A percentile compares a stretch with the other conserved stretches of the same genome.
Conservation (phyloP, 2,329 filamentous ascomycete species). For the Aspergillus persii region DNA sequence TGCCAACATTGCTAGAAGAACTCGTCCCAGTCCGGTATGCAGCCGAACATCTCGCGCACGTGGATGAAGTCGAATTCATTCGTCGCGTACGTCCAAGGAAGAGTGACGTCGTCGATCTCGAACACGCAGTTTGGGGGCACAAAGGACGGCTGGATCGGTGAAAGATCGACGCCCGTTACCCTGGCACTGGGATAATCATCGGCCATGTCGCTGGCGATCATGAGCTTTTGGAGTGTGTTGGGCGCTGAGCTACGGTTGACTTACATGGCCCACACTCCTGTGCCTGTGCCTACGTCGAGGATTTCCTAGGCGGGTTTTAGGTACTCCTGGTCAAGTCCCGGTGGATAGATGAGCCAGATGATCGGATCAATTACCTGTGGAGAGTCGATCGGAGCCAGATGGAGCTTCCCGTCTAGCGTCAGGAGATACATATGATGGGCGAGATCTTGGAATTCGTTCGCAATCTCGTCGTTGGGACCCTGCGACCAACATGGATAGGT, state of each 20-base stretch:
- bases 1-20: constrained; percentile 30
- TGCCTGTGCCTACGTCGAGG: constrained; percentile 23
- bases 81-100: constrained; percentile 38
- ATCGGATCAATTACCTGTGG: no score
- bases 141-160: constrained; percentile 48
- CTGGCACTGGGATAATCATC: constrained; percentile 38
- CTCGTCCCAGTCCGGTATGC: constrained; percentile 45
- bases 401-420: constrained; percentile 26
- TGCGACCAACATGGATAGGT: background rate
- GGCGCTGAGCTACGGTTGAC: background rate
- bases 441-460: constrained; percentile 18
- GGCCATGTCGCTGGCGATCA: constrained; percentile 25
- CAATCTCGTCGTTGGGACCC: constrained; percentile 22
- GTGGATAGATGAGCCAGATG: no score
- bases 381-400: constrained; percentile 25
- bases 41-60: constrained; percentile 46
- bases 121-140: constrained; percentile 49
- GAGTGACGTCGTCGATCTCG: constrained; percentile 44
- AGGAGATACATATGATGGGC: constrained; percentile 43
- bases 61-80: constrained; percentile 45
- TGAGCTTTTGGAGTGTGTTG: background rate
- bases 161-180: constrained; percentile 49
- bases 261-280: constrained; percentile 22
- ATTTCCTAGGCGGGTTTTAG: constrained; percentile 11
- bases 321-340: no score